A percentile compares a stretch with the other conserved stretches of the same genome.
Evolutionary conservation across 202 grass and related monocot genomes (phyloP).

Genomic region (Zizania palustris): DNA sequence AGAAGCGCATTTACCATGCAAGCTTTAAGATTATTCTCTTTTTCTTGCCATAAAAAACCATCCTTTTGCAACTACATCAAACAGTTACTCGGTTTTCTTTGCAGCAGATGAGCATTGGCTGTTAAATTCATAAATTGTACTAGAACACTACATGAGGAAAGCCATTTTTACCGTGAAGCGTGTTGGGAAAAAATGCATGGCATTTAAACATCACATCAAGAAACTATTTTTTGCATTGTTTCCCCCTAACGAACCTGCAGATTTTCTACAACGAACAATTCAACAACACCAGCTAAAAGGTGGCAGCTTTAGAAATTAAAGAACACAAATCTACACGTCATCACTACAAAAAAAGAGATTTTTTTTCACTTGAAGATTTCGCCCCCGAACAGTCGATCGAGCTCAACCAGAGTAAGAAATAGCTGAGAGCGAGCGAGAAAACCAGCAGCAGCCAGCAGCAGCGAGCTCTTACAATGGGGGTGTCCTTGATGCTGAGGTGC

Average conservation of each 20-base stretch:
- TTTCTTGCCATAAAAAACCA: neutral
- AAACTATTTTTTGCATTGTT: conserved; percentile 27
- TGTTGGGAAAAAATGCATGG: conserved; percentile 28
- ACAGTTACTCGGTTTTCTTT: neutral
- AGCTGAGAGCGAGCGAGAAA: too few species aligned
- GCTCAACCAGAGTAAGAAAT: conserved; percentile 16
- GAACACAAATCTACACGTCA: conserved; percentile 20
- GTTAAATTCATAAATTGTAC: neutral
- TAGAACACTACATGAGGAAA: conserved; percentile 32
- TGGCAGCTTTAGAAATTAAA: neutral
- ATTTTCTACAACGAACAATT: conserved; percentile 8
- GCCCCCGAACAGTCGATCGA: neutral
- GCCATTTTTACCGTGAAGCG: conserved; percentile 29
- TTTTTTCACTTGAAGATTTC: neutral
- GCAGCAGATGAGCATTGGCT: neutral
- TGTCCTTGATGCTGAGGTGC: conserved; percentile 92
- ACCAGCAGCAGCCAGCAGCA: neutral
- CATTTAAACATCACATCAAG: conserved; percentile 50
- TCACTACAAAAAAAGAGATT: neutral
- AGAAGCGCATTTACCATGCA: neutral
- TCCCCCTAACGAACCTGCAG: conserved; percentile 33
- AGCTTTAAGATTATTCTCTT: conserved; percentile 2
- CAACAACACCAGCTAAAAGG: neutral
- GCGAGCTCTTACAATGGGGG: conserved; percentile 70
- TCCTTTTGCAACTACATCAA: neutral